A percentile compares a stretch with the other conserved stretches of the same genome.
These are phyloP conservation scores for Prunus mume DNA, from an alignment of 306 rosid genomes.

Conservation along the genomic window DNA sequence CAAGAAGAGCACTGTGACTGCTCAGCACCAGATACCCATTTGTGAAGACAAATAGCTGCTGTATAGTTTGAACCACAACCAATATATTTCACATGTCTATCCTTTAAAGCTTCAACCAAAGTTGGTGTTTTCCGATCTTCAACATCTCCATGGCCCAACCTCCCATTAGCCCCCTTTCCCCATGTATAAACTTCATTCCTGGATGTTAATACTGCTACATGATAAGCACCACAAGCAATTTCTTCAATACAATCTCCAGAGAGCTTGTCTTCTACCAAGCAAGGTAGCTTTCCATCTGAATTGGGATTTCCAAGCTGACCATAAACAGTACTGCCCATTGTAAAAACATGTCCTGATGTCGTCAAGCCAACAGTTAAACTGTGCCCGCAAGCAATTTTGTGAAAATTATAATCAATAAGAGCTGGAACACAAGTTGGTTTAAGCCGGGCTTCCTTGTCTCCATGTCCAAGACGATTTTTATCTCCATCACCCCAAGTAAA, in stretches of 20 bases:
- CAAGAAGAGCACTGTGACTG: slow-evolving; percentile 97
- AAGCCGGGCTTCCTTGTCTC: slow-evolving; percentile 91
- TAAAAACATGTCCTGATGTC: slow-evolving; percentile 75
- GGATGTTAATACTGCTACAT: slow-evolving; percentile 81
- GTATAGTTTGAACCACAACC: slow-evolving; percentile 90
- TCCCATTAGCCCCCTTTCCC: slow-evolving; percentile 99
- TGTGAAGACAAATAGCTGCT: slow-evolving; percentile 97
- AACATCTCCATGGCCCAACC: slow-evolving; percentile 95
- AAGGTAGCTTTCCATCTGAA: slow-evolving; percentile 85
- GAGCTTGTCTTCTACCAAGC: slow-evolving; percentile 81
- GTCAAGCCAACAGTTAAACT: slow-evolving; percentile 92
- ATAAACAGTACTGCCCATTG: slow-evolving; percentile 96
- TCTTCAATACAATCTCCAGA: slow-evolving; percentile 69
- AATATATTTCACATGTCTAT: slow-evolving; percentile 83
- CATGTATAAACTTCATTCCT: slow-evolving; percentile 96
- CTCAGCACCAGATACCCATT: slow-evolving; percentile 94
- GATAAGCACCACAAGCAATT: slow-evolving; percentile 96
- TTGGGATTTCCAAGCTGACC: slow-evolving; percentile 97
- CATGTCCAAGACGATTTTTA: slow-evolving; percentile 93
- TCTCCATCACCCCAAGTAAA: slow-evolving; percentile 99
- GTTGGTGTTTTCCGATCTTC: slow-evolving; percentile 94
- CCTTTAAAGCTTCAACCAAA: slow-evolving; percentile 85
- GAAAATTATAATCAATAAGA: slow-evolving; percentile 82
- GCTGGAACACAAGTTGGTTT: slow-evolving; percentile 88
- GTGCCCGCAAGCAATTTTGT: slow-evolving; percentile 91